These are phyloP conservation scores for Hypoxylon sp. DNA, from an alignment of 2,329 filamentous ascomycete species.

Conservation along the genomic window DNA sequence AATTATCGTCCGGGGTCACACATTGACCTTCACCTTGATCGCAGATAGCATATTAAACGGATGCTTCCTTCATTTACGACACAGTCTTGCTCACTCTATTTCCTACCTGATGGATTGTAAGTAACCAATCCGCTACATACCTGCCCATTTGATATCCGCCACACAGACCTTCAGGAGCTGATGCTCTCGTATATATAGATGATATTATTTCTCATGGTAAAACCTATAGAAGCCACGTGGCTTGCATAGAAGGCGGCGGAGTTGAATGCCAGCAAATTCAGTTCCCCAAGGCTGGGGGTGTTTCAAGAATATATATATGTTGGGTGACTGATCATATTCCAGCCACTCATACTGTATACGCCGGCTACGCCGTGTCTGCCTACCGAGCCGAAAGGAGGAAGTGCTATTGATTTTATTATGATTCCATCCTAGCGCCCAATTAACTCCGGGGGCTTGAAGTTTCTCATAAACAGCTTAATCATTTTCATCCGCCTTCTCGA, in stretches of 20 bases:
- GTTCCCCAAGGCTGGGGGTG: slow-evolving; percentile 30
- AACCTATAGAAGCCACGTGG: slow-evolving; percentile 38
- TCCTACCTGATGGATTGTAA: slow-evolving; percentile 13
- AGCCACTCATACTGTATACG: slow-evolving; percentile 25
- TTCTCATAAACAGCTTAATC: slow-evolving; percentile 9
- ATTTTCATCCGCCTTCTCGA: slow-evolving; percentile 9
- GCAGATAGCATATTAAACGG: slow-evolving; percentile 15
- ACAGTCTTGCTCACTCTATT: slow-evolving; percentile 5
- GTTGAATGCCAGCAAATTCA: slow-evolving; percentile 20
- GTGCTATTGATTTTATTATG: slow-evolving; percentile 18
- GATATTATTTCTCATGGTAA: slow-evolving; percentile 13
- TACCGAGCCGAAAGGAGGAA: slow-evolving; percentile 28
- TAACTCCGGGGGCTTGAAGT: slow-evolving; percentile 7
- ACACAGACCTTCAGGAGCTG: slow-evolving; percentile 17
- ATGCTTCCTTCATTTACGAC: slow-evolving; percentile 11
- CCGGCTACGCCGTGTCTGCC: slow-evolving; percentile 15
- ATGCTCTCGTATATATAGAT: slow-evolving; percentile 25
- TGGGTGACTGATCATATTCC: slow-evolving; percentile 42
- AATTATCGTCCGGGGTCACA: slow-evolving; percentile 1
- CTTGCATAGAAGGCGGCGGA: slow-evolving; percentile 31
- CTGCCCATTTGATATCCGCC: not conserved
- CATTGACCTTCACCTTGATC: not conserved
- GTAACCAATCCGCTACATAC: not conserved
- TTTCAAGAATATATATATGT: slow-evolving; percentile 24
- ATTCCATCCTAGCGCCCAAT: slow-evolving; percentile 6